Evolutionary conservation across 108 stramenopile species (phyloP), one percentile per base, ranked within the genome.

Genomic region (Skeletonema costatum): DNA sequence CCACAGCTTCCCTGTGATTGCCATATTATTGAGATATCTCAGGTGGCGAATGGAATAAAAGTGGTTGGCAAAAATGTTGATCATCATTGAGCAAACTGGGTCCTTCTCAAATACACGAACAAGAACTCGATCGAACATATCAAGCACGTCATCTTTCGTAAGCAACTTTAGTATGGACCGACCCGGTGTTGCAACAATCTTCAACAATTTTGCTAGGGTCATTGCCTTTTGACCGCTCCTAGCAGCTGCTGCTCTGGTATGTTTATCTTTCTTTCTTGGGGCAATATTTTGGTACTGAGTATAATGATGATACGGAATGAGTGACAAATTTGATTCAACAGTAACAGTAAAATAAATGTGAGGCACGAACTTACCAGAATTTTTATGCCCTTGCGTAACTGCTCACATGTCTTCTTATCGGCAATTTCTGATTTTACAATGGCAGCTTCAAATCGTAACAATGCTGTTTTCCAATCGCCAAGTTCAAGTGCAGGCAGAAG

Each of bases 1-100:
- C 94, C 94, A 96, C 3, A 96, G 78, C 38, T 88, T 90, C 9
- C 91, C 91, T 64, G 89, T 69, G 25, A 93, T 74, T 14, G 90
- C 72, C 73, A 96, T 87, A 70, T 96, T 90, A 56, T 91, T 92
- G 4, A 96, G 77, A 60, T 92, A 89, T 58, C 92, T 83, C 25
- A 96, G 78, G 39, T 93, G 88, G 48, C 81, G 71, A 6, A 82
- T 67, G 9, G 81, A 78, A 4, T 74, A 36, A 58, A 82, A 82
- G 19, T 82, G 77, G 65, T 73, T 73, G n/a, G 81, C 88, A 70
- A 90, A 87, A 59, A 94, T 94, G 31, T 76, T 84, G 17, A 94
- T 78, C 88, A 94, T 89, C 59, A 82, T 85, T 7, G 89, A 84
- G 1, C 88, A 85, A 10, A 73, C 71, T 10, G 73, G 75, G 32